Percentiles rank a stretch among this genome's conserved stretches.
Evolutionary conservation across 2,329 filamentous ascomycete genomes (phyloP).

Genomic region (Paracoccidioides brasiliensis): DNA sequence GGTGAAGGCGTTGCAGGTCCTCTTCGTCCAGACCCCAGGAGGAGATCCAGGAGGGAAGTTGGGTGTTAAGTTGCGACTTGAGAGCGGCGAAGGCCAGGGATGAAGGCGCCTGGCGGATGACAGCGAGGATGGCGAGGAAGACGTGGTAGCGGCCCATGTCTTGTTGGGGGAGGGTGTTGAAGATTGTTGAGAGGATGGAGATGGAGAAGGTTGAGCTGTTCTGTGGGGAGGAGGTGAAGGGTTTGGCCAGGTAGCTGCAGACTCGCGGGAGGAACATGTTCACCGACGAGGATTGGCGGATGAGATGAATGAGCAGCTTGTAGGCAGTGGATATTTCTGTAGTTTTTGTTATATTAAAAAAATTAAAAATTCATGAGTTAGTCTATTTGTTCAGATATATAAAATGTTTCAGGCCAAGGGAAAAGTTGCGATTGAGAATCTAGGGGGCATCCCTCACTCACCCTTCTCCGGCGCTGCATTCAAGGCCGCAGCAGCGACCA

Average conservation of each 20-base stretch:
- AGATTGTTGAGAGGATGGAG: constrained; percentile 83
- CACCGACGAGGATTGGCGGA: constrained; percentile 71
- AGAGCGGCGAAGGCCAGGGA: constrained; percentile 69
- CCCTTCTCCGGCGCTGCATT: constrained; percentile 83
- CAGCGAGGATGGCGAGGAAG: constrained; percentile 73
- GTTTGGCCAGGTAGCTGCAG: constrained; percentile 79
- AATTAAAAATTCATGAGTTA: too few species aligned
- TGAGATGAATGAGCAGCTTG: constrained; percentile 90
- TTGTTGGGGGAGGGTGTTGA: constrained; percentile 73
- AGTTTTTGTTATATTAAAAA: constrained; percentile 3
- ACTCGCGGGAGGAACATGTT: constrained; percentile 77
- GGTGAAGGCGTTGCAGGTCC: constrained; percentile 71
- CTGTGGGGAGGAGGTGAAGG: constrained; percentile 70
- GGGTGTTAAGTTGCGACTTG: constrained; percentile 62
- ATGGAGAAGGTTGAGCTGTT: constrained; percentile 79
- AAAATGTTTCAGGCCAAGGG: too few species aligned
- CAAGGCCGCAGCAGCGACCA: constrained; percentile 62
- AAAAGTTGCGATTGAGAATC: too few species aligned
- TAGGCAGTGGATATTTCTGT: constrained; percentile 86
- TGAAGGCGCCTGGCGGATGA: constrained; percentile 59
- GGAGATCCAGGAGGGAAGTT: constrained; percentile 67
- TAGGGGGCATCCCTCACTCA: constrained; percentile 25
- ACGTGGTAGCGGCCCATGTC: constrained; percentile 80
- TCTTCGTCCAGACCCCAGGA: constrained; percentile 74
- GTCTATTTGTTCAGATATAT: too few species aligned